Base-by-base conservation (phyloP, 257 asterid species). In the Scutellaria baicalensis region DNA sequence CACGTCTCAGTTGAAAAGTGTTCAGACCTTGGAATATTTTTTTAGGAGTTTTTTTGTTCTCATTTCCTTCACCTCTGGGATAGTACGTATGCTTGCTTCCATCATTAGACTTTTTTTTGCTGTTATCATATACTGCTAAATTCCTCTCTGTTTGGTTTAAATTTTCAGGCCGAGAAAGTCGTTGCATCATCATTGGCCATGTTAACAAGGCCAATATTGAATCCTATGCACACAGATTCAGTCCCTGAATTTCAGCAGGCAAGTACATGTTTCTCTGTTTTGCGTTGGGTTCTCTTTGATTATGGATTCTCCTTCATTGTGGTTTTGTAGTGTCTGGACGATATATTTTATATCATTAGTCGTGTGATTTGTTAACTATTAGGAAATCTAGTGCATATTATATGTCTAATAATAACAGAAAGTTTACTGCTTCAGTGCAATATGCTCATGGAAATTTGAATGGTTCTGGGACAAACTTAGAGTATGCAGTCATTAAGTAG, bases 81-180 rank as follows among this genome's bases (percentile, higher is more conserved):
- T 38, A 57, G 27, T 69, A 54, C 21, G 35, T 63, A 52, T 62
- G 50, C 56, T 74, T 66, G 76, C 59, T 78, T 56, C 78, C 45
- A 51, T 66, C 31, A 66, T 9, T 48, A 54, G 27, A 49, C 64
- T 20, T 64, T 2, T 55, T 64, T 35, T 49, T 64, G 40, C 55
- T 49, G 36, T 59, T 44, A 42, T 45, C 51, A 59, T 74, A 61
- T 35, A 68, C 58, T 60, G 18, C 75, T 68, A 33, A 59, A 69
- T 36, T 76, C 59, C 76, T 70, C 35, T 72, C 74, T 40, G 69
- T 72, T 78, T 21, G 8, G n/a, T 59, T 48, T 27, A 64, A 69
- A 62, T 59, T 77, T 83, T 60, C 87, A 89, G 96, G 92, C 95
- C 60, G 95, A 84, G 84, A 78, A 79, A 67, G 89, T 89, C 80